Base-by-base conservation (phyloP, 495 filamentous ascomycete genomes). In the Tuber brumale region DNA sequence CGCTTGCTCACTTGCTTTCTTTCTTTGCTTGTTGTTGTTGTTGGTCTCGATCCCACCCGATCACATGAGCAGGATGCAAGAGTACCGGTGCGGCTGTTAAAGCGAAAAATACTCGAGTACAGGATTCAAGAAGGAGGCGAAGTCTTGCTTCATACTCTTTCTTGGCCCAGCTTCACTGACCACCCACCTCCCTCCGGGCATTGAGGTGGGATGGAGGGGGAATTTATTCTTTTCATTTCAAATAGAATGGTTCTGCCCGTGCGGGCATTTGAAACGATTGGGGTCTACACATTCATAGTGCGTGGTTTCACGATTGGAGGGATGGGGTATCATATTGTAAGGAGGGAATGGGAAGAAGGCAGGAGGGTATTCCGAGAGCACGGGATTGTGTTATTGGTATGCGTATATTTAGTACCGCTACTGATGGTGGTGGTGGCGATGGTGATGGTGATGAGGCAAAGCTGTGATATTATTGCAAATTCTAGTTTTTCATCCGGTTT, bases 351-450 rank as follows among this genome's bases (percentile, higher is more conserved):
- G 27, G 31, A 66, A n/a, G n/a, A 27, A 31, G 57, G 27, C 1
- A 3, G 4, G 7, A 16, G 4, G 3, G n/a, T 18, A 16, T 4
- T 39, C 37, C 37, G 37, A 39, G 37, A 39, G 57, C 31, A n/a
- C 9, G n/a, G 57, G 31, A n/a, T 66, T 66, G 27, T 66, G 14
- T 31, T 66, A 66, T 66, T 18, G n/a, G 12, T 31, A 27, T 31
- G 27, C 57, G 57, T 66, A 66, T 66, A 66, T 66, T 66, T 31
- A n/a, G 57, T 66, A 66, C 57, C n/a, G n/a, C n/a, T n/a, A n/a
- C n/a, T 61, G n/a, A 27, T 61, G n/a, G 19, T 18, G 12, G 27
- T 57, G n/a, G 48, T 12, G 48, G 10, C 16, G n/a, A 10, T n/a
- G n/a, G 3, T 12, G 48, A 27, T 1, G 48, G 1, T 23, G 14